Base-by-base conservation (phyloP, 345 rosid genomes). In the Camelina laxa region DNA sequence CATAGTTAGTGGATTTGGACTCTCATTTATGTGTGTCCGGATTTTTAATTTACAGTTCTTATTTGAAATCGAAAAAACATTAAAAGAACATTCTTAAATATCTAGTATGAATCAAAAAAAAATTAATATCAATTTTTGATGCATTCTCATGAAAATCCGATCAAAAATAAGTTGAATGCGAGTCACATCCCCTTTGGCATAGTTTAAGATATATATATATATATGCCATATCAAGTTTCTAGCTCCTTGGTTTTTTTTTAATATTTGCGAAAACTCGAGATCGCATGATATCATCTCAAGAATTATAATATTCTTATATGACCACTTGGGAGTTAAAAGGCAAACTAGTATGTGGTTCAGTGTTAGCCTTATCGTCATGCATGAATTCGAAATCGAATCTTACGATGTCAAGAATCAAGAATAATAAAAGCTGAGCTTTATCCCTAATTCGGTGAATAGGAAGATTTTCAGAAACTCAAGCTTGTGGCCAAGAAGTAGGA, bases 221-320 rank as follows among this genome's bases (percentile, higher is more conserved):
- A 24, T 27, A 27, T 27, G 30, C 30, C 30, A 27, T 27, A 27
- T 5, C 30, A 27, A 27, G 60, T 60, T 72, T 38, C 15, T 11
- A 51, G 51, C 42, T 38, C n/a, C 3, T 50, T 51, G 2, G 5
- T 5, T 16, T 73, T 20, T 73, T 20, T 73, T 64, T 3, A 45
- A 39, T 44, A 73, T 65, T n/a, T 36, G 65, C 38, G 59, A 74
- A 65, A 61, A 65, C 71, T 44, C 48, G 77, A 65, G 50, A 74
- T 56, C 50, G 71, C 15, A 13, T 21, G 65, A 65, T 65, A 73
- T 41, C n/a, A 41, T 55, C 24, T 24, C 3, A 41, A 47, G 19
- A 56, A 35, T 16, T 33, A 9, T 0, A 71, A 36, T 49, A 48
- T 71, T 24, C n/a, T 49, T 35, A 1, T 71, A 48, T 21, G 58